phyloP scores from a whole-genome alignment of 768 basidiomycete species.

The Chalciporus chontae region DNA sequence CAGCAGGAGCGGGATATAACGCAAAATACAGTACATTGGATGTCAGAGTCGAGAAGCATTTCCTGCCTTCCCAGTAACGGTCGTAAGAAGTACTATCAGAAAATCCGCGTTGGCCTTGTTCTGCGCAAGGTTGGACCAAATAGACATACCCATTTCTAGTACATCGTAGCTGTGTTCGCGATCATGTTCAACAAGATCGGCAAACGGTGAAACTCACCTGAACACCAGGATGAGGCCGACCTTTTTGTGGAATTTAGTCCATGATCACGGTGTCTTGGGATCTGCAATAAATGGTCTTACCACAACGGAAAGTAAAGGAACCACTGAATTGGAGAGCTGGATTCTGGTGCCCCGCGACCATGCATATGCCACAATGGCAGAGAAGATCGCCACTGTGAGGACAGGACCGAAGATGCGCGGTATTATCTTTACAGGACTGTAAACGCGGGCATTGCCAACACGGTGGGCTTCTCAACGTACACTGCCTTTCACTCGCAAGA shows the following conservation, averaged over 20 bases:
- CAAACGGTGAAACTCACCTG: constrained; percentile 43
- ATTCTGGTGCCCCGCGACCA: constrained; percentile 55
- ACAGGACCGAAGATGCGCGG: constrained; percentile 76
- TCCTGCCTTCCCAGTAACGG: constrained; percentile 86
- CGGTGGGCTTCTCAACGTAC: constrained; percentile 40
- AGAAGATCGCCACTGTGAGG: constrained; percentile 75
- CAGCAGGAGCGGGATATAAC: background rate
- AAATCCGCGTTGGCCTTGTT: constrained; percentile 6
- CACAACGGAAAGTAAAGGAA: constrained; percentile 87
- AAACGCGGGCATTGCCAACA: constrained; percentile 1
- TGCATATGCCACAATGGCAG: constrained; percentile 57
- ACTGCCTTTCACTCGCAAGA: constrained; percentile 78
- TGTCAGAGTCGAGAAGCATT: constrained; percentile 69
- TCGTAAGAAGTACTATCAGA: constrained; percentile 73
- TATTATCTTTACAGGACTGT: constrained; percentile 51
- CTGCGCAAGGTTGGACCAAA: background rate
- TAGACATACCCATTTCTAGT: constrained; percentile 59
- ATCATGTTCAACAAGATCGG: background rate
- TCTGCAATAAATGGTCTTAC: constrained; percentile 35
- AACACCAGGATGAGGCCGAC: constrained; percentile 89
- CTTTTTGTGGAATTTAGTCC: constrained; percentile 33
- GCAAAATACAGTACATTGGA: constrained; percentile 45
- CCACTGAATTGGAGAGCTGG: constrained; percentile 75
- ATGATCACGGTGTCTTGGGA: background rate
- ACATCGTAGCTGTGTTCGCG: background rate